These are phyloP conservation scores for Orbilia javanica DNA, from an alignment of 2,329 filamentous ascomycete species.

Conservation along the genomic window DNA sequence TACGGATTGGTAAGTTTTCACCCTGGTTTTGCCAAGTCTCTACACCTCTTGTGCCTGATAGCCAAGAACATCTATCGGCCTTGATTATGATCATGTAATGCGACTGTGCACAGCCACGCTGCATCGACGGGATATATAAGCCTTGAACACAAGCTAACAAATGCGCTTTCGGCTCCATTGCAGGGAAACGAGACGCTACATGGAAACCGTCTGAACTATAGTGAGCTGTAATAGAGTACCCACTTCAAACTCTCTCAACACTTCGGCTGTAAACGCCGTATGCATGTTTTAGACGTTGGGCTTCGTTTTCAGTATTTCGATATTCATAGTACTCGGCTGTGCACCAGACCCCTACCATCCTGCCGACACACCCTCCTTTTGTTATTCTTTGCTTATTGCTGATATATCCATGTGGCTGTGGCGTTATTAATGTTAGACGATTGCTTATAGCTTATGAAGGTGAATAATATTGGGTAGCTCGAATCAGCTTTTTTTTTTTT, in stretches of 20 bases:
- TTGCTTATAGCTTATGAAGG: conserved; percentile 11
- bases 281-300: conserved; percentile 25
- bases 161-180: conserved; percentile 7
- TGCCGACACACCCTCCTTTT: not conserved
- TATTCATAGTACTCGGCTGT: conserved; percentile 30
- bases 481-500: not conserved
- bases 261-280: conserved; percentile 22
- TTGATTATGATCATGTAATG: conserved; percentile 18
- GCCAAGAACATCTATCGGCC: conserved; percentile 60
- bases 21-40: not conserved
- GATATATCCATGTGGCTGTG: conserved; percentile 41
- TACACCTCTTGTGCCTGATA: not conserved
- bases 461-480: conserved; percentile 4
- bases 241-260: conserved; percentile 2
- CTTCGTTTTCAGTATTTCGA: not conserved
- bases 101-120: conserved; percentile 10
- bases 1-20: conserved; percentile 84
- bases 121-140: not conserved
- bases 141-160: not conserved
- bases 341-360: not conserved
- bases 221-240: not conserved
- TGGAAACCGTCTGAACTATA: conserved; percentile 75
- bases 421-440: conserved; percentile 46
- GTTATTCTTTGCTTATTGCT: conserved; percentile 28
- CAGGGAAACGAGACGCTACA: conserved; percentile 82